These are phyloP conservation scores for Phtheirospermum japonicum DNA, from an alignment of 257 asterid species.

Conservation along the genomic window DNA sequence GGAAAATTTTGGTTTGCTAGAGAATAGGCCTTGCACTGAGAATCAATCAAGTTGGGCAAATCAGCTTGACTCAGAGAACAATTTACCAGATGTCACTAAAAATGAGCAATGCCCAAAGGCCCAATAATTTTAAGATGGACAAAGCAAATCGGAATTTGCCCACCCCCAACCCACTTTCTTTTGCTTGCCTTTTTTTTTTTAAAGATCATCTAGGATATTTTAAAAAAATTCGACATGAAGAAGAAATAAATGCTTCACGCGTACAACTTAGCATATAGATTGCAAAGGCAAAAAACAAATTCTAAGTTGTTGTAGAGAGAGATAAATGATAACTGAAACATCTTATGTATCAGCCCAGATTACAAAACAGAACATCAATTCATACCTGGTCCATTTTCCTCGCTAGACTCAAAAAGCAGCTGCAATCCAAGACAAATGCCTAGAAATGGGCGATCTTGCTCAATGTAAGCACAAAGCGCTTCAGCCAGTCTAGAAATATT, in stretches of 20 bases:
- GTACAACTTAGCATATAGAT: neutral
- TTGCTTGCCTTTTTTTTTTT: neutral
- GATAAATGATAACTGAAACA: neutral
- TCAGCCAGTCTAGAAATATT: constrained; percentile 66
- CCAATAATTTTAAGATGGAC: too few species aligned
- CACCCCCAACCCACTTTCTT: neutral
- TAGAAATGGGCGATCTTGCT: constrained; percentile 92
- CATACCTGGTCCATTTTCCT: constrained; percentile 90
- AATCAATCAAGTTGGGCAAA: constrained; percentile 25
- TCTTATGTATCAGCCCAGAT: too few species aligned
- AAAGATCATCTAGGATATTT: neutral
- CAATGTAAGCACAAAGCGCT: constrained; percentile 74
- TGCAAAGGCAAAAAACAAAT: neutral
- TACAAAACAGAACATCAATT: neutral
- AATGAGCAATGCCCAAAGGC: neutral
- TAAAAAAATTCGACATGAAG: too few species aligned
- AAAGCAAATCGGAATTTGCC: too few species aligned
- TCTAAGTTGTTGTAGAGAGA: neutral
- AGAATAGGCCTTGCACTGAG: constrained; percentile 92
- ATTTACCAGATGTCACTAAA: neutral
- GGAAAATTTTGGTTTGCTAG: too few species aligned
- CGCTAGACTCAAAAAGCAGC: constrained; percentile 93
- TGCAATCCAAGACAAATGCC: constrained; percentile 99
- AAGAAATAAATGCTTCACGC: neutral
- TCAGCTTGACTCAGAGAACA: constrained; percentile 23